These are phyloP conservation scores for Camelina hispida DNA, from an alignment of 345 rosid genomes.

Conservation along the genomic window DNA sequence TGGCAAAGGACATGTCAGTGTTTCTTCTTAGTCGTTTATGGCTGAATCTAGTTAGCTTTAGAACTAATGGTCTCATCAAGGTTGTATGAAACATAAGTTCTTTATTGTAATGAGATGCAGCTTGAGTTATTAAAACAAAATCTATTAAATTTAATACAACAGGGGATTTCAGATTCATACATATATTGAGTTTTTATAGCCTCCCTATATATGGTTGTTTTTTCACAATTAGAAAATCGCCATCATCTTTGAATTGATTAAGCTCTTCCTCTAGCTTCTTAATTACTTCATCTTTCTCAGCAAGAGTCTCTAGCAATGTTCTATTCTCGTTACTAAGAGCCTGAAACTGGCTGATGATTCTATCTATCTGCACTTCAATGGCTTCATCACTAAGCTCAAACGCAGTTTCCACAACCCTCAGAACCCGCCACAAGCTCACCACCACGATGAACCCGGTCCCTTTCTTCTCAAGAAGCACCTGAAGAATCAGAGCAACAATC, in stretches of 20 bases:
- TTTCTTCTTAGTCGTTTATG: conserved; percentile 7
- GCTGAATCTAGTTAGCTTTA: conserved; percentile 25
- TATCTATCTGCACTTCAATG: conserved; percentile 64
- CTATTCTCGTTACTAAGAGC: conserved; percentile 52
- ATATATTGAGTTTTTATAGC: conserved; percentile 18
- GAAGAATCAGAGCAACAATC: conserved; percentile 59
- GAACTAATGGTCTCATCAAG: conserved; percentile 15
- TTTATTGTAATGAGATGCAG: conserved; percentile 30
- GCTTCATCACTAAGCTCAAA: conserved; percentile 81
- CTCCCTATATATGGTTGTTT: conserved; percentile 9
- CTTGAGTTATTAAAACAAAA: no score
- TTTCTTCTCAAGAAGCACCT: conserved; percentile 51
- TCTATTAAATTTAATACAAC: background rate
- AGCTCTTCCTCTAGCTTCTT: conserved; percentile 48
- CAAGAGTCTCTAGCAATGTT: conserved; percentile 44
- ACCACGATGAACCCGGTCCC: conserved; percentile 73
- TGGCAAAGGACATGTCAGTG: conserved; percentile 25
- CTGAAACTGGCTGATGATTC: conserved; percentile 57
- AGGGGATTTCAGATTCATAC: background rate
- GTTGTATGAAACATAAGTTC: conserved; percentile 31
- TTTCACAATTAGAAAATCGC: background rate
- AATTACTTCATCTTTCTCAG: conserved; percentile 53
- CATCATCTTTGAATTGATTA: conserved; percentile 1
- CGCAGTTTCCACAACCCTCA: conserved; percentile 70
- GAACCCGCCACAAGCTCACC: conserved; percentile 74